A percentile compares a stretch with the other conserved stretches of the same genome.
These are phyloP conservation scores for Hypomontagnella submonticulosa DNA, from an alignment of 495 filamentous ascomycete species.

Conservation along the genomic window DNA sequence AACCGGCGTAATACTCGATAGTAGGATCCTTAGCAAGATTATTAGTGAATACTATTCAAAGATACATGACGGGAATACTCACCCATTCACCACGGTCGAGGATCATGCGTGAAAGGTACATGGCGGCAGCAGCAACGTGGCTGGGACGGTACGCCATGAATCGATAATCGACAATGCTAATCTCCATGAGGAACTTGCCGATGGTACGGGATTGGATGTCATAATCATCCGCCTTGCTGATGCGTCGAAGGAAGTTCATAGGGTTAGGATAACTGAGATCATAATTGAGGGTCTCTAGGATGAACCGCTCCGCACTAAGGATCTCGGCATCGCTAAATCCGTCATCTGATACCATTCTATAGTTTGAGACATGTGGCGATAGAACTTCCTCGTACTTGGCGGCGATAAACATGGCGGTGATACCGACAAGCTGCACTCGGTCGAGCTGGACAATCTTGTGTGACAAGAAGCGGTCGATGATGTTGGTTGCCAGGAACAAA, in stretches of 20 bases:
- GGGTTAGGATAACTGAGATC: conserved; percentile 99
- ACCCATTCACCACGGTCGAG: conserved; percentile 91
- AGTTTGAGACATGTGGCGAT: conserved; percentile 95
- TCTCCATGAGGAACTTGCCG: conserved; percentile 98
- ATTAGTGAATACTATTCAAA: conserved; percentile 28
- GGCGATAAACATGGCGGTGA: conserved; percentile 99
- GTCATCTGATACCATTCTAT: conserved; percentile 95
- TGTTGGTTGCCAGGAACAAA: conserved; percentile 95
- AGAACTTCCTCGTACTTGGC: conserved; percentile 99
- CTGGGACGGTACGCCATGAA: conserved; percentile 90
- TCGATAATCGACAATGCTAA: conserved; percentile 91
- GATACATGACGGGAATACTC: conserved; percentile 50
- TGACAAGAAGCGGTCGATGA: conserved; percentile 97
- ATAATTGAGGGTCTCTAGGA: conserved; percentile 90
- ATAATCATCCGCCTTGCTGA: conserved; percentile 98
- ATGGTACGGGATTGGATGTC: conserved; percentile 96
- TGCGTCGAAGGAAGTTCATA: conserved; percentile 98
- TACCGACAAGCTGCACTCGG: conserved; percentile 93
- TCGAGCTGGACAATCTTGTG: conserved; percentile 93
- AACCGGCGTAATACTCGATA: conserved; percentile 92
- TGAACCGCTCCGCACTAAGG: conserved; percentile 93
- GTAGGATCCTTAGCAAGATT: conserved; percentile 74
- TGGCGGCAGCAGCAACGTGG: conserved; percentile 88
- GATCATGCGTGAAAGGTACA: conserved; percentile 93
- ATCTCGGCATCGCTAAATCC: conserved; percentile 97